Evolutionary conservation across 257 asterid genomes (phyloP).

Genomic region (Jasminum sambac): DNA sequence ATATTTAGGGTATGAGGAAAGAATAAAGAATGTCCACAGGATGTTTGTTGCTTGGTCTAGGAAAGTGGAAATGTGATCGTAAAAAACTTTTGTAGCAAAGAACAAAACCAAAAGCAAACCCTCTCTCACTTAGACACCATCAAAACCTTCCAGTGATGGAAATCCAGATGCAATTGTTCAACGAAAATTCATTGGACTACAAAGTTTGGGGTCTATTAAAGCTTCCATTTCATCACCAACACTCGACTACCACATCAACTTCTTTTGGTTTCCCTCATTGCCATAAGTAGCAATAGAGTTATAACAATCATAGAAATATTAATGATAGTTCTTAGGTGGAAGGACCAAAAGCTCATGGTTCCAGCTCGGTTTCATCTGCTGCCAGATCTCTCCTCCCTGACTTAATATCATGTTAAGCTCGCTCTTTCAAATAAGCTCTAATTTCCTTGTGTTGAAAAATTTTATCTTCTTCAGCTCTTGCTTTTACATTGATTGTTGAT

Average conservation of each 20-base stretch:
- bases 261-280: conserved; percentile 40
- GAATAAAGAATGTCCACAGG: no score
- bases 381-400: conserved; percentile 89
- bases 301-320: conserved; percentile 44
- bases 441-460: conserved; percentile 61
- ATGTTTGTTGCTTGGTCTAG: no score
- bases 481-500: not conserved
- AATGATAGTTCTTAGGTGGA: conserved; percentile 47
- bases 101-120: conserved; percentile 4
- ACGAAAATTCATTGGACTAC: conserved; percentile 53
- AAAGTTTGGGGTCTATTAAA: conserved; percentile 77
- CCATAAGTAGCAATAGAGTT: conserved; percentile 38
- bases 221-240: conserved; percentile 72
- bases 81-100: conserved; percentile 27
- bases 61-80: no score
- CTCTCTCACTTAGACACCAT: conserved; percentile 23
- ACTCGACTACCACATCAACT: conserved; percentile 41
- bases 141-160: conserved; percentile 29
- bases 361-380: conserved; percentile 70
- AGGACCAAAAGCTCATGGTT: conserved; percentile 53
- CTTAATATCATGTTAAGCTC: conserved; percentile 88
- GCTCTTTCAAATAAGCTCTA: conserved; percentile 87
- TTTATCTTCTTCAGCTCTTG: conserved; percentile 9
- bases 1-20: no score
- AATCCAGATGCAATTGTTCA: conserved; percentile 61